These are phyloP conservation scores for Priceomyces medius DNA, from an alignment of 805 yeast species.

Conservation along the genomic window DNA sequence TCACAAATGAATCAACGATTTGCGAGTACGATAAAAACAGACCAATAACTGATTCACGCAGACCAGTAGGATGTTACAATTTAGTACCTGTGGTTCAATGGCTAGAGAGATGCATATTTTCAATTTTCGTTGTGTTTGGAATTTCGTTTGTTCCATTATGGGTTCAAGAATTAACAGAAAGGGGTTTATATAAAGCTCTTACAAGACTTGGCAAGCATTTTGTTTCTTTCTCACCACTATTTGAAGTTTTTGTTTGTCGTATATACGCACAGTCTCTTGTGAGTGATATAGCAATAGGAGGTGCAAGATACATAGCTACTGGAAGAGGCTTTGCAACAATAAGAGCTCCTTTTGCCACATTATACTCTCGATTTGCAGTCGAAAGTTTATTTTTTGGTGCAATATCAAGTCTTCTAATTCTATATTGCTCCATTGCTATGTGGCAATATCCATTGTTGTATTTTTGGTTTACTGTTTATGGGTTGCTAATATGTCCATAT, in stretches of 20 bases:
- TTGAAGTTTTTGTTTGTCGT: constrained; percentile 94
- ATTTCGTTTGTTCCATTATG: constrained; percentile 86
- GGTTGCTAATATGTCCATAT: constrained; percentile 50
- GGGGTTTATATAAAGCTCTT: constrained; percentile 75
- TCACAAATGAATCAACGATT: constrained; percentile 66
- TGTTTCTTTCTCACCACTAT: constrained; percentile 79
- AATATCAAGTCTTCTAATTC: constrained; percentile 61
- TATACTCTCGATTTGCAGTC: constrained; percentile 75
- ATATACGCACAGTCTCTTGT: constrained; percentile 78
- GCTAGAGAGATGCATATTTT: constrained; percentile 84
- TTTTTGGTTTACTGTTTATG: constrained; percentile 51
- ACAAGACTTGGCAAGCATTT: constrained; percentile 73
- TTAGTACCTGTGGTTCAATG: constrained; percentile 83
- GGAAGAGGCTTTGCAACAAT: constrained; percentile 94
- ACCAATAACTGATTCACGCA: constrained; percentile 71
- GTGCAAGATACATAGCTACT: constrained; percentile 87
- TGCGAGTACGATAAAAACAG: constrained; percentile 66
- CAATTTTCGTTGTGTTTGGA: constrained; percentile 89
- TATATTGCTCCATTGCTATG: constrained; percentile 76
- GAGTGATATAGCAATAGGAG: constrained; percentile 81
- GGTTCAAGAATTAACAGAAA: constrained; percentile 83
- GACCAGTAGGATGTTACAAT: constrained; percentile 84
- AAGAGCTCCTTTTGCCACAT: constrained; percentile 64
- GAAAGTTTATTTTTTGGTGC: constrained; percentile 79
- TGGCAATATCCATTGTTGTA: constrained; percentile 72